Base-by-base conservation (phyloP, 768 basidiomycete species). In the Termitomyces sp. region DNA sequence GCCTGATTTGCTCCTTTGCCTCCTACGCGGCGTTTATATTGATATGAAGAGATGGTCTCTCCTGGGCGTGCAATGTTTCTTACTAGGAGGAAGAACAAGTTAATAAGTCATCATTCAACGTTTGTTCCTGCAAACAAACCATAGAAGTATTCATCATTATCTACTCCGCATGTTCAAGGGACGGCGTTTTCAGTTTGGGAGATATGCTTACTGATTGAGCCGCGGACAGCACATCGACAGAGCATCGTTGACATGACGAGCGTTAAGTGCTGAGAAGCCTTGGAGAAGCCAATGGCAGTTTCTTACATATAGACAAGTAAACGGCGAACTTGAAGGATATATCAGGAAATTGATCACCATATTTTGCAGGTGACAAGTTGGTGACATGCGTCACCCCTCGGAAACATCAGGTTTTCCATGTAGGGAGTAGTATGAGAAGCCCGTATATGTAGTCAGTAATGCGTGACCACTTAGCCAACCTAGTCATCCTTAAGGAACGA, bases 1-100 rank as follows among this genome's bases (percentile, higher is more conserved):
- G 84, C 80, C 64, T 85, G 83, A 64, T 85, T 85, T 9, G 80
- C 83, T 34, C 84, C 84, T 63, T 85, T 85, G 1, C 83, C 84
- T 5, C 84, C 83, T 2, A 77, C 71, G 0, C 78, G 73, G 48
- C 77, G 74, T 48, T 77, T 76, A 50, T 80, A 75, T 1, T 58
- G 62, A 28, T 68, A 65, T 8, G 84, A 83, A 1, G 81, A 82
- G 28, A 83, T 77, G 4, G 83, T 85, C 66, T 85, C 77, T 30
- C 83, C 83, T 1, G 83, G 80, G 35, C 74, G 75, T 15, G 75
- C 78, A 37, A 85, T 77, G 49, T 74, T 67, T 38, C 74, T 68
- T 14, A 85, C 84, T 84, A 50, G 9, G 30, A 21, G 47, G 24
- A 30, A 5, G 32, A 21, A 2, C 28, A 15, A 34, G 37, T 30